Percentiles rank a stretch among this genome's conserved stretches.
phyloP scores from a whole-genome alignment of 1,139 yeast species.

The Keqinozyma sinolaborantium region DNA sequence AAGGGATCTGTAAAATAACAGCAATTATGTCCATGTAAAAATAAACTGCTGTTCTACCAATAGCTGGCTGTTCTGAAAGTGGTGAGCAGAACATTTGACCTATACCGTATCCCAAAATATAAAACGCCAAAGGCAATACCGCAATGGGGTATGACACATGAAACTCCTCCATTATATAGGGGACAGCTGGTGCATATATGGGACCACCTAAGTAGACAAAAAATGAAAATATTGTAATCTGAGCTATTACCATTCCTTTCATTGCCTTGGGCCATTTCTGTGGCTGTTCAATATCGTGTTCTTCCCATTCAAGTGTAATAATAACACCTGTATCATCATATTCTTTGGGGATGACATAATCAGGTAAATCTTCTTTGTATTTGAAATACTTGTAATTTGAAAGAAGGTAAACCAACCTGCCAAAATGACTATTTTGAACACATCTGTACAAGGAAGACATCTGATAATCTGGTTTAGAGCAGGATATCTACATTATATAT shows the following conservation, averaged over 20 bases:
- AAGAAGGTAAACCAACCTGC: conserved; percentile 28
- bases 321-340: conserved; percentile 11
- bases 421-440: conserved; percentile 34
- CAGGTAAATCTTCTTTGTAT: conserved; percentile 29
- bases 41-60: conserved; percentile 51
- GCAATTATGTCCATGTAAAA: conserved; percentile 25
- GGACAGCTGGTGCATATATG: conserved; percentile 26
- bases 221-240: conserved; percentile 20
- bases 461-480: no score
- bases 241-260: conserved; percentile 16
- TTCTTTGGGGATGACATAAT: conserved; percentile 30
- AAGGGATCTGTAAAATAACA: conserved; percentile 30
- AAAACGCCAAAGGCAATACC: conserved; percentile 35
- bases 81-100: conserved; percentile 58
- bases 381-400: conserved; percentile 26
- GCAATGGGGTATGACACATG: conserved; percentile 41
- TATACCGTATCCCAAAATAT: conserved; percentile 54
- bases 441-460: no score
- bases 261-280: conserved; percentile 21
- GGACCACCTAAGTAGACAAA: conserved; percentile 27
- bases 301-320: conserved; percentile 9
- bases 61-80: conserved; percentile 42
- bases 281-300: conserved; percentile 27
- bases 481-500: no score
- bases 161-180: conserved; percentile 38